Conservation (phyloP, 2,329 filamentous ascomycete genomes). For the Pyricularia grisea region DNA sequence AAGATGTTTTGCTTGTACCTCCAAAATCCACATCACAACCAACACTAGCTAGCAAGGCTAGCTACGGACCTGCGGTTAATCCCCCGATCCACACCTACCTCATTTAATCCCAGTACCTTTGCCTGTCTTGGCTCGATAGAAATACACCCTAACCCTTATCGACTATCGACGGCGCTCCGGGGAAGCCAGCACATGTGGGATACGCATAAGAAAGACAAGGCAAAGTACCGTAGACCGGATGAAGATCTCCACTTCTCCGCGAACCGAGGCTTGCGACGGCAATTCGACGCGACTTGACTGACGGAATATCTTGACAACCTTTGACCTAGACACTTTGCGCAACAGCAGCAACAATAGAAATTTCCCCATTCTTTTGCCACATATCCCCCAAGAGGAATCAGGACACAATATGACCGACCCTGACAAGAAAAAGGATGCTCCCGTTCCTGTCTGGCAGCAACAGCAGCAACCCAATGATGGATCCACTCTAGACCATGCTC, state of each 20-base stretch:
- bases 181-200: not conserved
- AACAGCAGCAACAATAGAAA: not conserved
- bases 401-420: conserved; percentile 13
- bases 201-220: too few species aligned
- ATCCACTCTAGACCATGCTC: conserved; percentile 52
- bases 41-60: not conserved
- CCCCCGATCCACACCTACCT: not conserved
- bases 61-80: not conserved
- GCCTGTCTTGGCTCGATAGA: not conserved
- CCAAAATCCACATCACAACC: not conserved
- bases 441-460: conserved; percentile 13
- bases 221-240: not conserved
- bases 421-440: conserved; percentile 9
- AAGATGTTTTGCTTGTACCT: not conserved
- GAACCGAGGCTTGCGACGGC: conserved; percentile 1
- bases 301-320: not conserved
- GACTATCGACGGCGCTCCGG: not conserved
- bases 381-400: not conserved
- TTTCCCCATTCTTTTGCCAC: not conserved
- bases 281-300: not conserved
- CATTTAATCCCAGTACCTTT: not conserved
- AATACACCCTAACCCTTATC: not conserved
- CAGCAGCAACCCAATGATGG: not conserved
- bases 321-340: not conserved
- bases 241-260: not conserved